Evolutionary conservation across 2,329 filamentous ascomycete genomes (phyloP), one percentile per base, ranked within the genome.

Genomic region (Stagonosporopsis chrysanthemi): DNA sequence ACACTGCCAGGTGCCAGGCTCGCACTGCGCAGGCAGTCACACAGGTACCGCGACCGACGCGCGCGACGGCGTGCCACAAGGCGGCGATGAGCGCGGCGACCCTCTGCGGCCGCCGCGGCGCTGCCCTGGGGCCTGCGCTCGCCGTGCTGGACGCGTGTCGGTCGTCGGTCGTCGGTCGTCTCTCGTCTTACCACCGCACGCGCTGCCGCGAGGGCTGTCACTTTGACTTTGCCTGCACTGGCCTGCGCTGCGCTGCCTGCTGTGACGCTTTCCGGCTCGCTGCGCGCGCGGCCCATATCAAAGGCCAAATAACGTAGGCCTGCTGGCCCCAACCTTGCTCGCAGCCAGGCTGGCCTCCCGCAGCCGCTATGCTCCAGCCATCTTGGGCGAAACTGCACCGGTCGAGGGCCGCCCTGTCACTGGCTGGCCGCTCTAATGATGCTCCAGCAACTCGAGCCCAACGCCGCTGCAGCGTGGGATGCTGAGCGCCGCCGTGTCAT

Each of bases 321-420:
- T 26, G 31, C 52, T 43, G 45, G 46, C 40, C 35, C 39, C 46
- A 36, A 45, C 41, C 52, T 50, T 45, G 46, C 46, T 40, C 45
- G 19, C 40, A 35, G 29, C 46, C 61, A 56, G 41, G 59, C 52
- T 62, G 64, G 60, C 56, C 61, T 60, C 57, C 61, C 54, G 60
- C 62, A 61, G 61, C 66, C 61, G 63, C 64, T 59, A 58, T 53
- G 52, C 49, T 56, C 51, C 60, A 64, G 57, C 60, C 48, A 64
- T 64, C 65, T 33, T 53, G 41, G 61, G 52, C 56, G 44, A 50
- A 28, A 31, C 59, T 47, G 54, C 42, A 44, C 54, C 58, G 45
- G 58, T 40, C 26, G 36, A 56, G 53, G 53, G 43, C 33, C 23
- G 60, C 36, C n/a, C 56, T 62, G 56, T 53, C 52, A 67, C 57